A percentile compares a stretch with the other conserved stretches of the same genome.
Evolutionary conservation across 371 early-diverging fungal genomes (phyloP).

Genomic region (Dichotomocladium elegans): DNA sequence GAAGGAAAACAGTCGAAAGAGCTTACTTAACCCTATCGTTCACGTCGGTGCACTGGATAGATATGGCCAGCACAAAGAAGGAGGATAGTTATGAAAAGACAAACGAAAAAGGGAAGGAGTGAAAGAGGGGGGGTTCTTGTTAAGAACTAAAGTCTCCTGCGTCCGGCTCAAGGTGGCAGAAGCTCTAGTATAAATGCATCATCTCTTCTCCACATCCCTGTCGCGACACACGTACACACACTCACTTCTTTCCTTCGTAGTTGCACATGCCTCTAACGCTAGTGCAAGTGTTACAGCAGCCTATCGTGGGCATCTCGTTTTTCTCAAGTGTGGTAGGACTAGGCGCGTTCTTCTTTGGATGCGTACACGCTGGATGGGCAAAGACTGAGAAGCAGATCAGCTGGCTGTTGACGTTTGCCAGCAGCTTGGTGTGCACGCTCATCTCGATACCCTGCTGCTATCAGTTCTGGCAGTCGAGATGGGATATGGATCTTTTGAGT

Average conservation of each 20-base stretch:
- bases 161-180: no score
- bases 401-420: conserved; percentile 27
- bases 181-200: no score
- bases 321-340: conserved; percentile 8
- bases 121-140: no score
- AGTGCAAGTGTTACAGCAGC: conserved; percentile 17
- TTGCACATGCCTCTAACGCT: conserved; percentile 6
- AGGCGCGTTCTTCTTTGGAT: conserved; percentile 17
- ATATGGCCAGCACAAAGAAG: background rate
- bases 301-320: conserved; percentile 18
- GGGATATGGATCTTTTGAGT: conserved; percentile 16
- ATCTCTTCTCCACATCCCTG: no score
- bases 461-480: conserved; percentile 16
- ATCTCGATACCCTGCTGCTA: conserved; percentile 19
- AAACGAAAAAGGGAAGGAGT: no score
- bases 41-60: no score
- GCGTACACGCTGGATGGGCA: conserved; percentile 15
- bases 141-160: no score
- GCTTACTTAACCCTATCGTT: no score
- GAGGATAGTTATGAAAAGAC: background rate
- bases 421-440: conserved; percentile 22
- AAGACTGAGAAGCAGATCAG: conserved; percentile 26
- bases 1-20: no score
- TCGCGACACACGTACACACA: no score
- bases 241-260: background rate